phyloP scores from a whole-genome alignment of 108 stramenopile species.

The Cylindrotheca closterium region DNA sequence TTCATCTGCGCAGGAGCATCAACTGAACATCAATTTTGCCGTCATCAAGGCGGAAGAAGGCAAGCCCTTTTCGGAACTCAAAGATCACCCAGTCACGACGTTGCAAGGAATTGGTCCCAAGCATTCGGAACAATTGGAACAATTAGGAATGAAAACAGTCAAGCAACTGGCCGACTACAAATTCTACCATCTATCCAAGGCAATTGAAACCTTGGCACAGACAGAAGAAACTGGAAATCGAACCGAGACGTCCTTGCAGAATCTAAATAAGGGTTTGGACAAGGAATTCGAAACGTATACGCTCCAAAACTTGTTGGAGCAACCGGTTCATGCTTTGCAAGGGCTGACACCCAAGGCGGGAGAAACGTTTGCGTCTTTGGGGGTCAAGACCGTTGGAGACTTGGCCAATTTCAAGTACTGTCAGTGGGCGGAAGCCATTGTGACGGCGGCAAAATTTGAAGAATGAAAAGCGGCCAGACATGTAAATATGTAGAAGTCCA shows the following conservation, averaged over 20 bases:
- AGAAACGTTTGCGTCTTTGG: slow-evolving; percentile 17
- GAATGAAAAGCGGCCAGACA: slow-evolving; percentile 14
- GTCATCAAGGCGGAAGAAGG: slow-evolving; percentile 40
- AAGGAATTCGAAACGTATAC: slow-evolving; percentile 39
- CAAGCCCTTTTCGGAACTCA: slow-evolving; percentile 17
- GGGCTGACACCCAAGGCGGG: slow-evolving; percentile 21
- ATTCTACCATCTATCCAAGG: slow-evolving; percentile 34
- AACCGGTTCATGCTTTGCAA: slow-evolving; percentile 38
- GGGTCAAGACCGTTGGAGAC: slow-evolving; percentile 36
- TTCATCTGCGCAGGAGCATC: slow-evolving; percentile 29
- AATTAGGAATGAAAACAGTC: slow-evolving; percentile 25
- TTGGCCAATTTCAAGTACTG: slow-evolving; percentile 40
- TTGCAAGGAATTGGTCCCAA: slow-evolving; percentile 42
- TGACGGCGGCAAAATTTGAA: slow-evolving; percentile 25
- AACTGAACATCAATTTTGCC: slow-evolving; percentile 22
- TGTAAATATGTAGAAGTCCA: too few relatives aligned
- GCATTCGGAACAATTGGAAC: slow-evolving; percentile 14
- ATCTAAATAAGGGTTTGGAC: slow-evolving; percentile 48
- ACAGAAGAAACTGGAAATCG: slow-evolving; percentile 25
- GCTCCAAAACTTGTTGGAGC: slow-evolving; percentile 37
- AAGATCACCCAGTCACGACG: slow-evolving; percentile 4
- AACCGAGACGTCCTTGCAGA: slow-evolving; percentile 19
- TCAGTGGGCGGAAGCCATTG: slow-evolving; percentile 44
- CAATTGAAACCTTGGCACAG: slow-evolving; percentile 30
- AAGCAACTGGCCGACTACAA: slow-evolving; percentile 44